Evolutionary conservation across 2,329 filamentous ascomycete genomes (phyloP), one percentile per base, ranked within the genome.

Genomic region (Capronia epimyces): DNA sequence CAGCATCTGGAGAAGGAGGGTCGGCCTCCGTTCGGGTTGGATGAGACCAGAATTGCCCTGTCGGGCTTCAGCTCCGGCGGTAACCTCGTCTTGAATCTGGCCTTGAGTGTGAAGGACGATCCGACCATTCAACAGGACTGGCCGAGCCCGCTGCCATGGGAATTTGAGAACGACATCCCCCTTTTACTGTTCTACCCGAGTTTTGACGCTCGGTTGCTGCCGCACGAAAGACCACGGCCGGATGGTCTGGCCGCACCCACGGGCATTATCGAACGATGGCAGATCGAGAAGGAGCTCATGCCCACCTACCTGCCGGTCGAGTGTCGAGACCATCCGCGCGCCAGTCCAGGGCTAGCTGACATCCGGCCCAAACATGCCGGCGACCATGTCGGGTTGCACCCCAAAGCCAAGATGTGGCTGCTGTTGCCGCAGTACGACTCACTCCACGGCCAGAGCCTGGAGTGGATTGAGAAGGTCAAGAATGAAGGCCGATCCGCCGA

Each of bases 51-150:
- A 3, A 65, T 75, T 3, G 64, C 65, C 16, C 64, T 75, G 20
- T 71, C 70, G 2, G 73, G 73, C 16, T 74, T 74, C 60, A 72
- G 69, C 22, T 68, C 68, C 10, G 73, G 72, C 25, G 72, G 71
- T 16, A 75, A 75, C 50, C 68, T 75, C n/a, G 72, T 72, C 0
- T 60, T 75, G 42, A 59, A 61, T 37, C 44, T 61, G 22, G 59
- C 45, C 6, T 32, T 60, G 39, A 53, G 50, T 21, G 50, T 58
- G 44, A 54, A 52, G 31, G 31, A 59, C 15, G 52, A 60, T 25
- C 53, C 56, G 2, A 58, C 56, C 1, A n/a, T 47, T 20, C 31
- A 51, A 3, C 18, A 34, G 13, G 50, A 56, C 29, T 57, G 55
- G 51, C 42, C 45, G 3, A 60, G 57, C 44, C 57, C 57, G 1